phyloP scores from a whole-genome alignment of 78 protist genomes.

The Protostelium mycophagum region DNA sequence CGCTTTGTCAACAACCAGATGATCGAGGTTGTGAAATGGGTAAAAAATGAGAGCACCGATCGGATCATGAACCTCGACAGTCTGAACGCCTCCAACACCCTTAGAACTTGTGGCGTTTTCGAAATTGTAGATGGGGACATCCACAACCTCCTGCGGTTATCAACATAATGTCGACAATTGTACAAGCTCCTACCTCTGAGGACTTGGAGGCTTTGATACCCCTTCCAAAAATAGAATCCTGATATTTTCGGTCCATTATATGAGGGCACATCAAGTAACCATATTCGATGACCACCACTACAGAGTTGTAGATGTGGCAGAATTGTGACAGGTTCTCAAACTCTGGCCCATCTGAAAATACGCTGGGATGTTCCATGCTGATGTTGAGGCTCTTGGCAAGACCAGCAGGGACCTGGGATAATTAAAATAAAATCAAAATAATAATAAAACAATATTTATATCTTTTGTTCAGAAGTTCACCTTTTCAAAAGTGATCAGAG shows the following conservation, averaged over 20 bases:
- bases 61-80: not conserved
- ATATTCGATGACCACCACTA: not conserved
- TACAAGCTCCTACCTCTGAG: too few relatives aligned
- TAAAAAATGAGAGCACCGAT: not conserved
- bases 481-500: not conserved
- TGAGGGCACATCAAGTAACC: not conserved
- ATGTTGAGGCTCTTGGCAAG: not conserved
- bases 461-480: too few relatives aligned
- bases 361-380: not conserved
- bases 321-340: not conserved
- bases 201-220: too few relatives aligned
- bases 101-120: too few relatives aligned
- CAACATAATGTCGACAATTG: too few relatives aligned
- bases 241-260: not conserved
- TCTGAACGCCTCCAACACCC: too few relatives aligned
- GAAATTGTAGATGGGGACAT: too few relatives aligned
- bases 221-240: not conserved
- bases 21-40: not conserved
- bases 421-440: too few relatives aligned
- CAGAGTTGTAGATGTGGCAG: not conserved
- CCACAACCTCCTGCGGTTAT: too few relatives aligned
- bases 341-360: not conserved
- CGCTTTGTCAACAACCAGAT: not conserved
- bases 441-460: not conserved
- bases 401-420: not conserved